A percentile compares a stretch with the other conserved stretches of the same genome.
These are phyloP conservation scores for Leccinum subrobustum DNA, from an alignment of 1,284 basidiomycete genomes.

Conservation along the genomic window DNA sequence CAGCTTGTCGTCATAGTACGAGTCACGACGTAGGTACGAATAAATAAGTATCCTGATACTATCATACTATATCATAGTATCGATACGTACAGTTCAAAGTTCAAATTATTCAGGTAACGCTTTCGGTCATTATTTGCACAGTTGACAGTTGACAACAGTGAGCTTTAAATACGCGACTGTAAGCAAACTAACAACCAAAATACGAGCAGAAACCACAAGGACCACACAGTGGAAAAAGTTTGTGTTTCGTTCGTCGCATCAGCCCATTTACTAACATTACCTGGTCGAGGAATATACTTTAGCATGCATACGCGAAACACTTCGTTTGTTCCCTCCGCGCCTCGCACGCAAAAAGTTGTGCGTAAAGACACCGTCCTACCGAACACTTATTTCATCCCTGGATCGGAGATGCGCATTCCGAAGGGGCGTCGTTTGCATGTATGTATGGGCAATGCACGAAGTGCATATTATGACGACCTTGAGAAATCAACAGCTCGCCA, in stretches of 20 bases:
- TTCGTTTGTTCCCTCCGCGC: constrained; percentile 41
- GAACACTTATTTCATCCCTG: constrained; percentile 34
- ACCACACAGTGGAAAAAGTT: constrained; percentile 25
- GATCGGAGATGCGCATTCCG: constrained; percentile 38
- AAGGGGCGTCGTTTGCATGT: constrained; percentile 39
- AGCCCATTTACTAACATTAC: not conserved
- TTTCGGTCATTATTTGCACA: constrained; percentile 38
- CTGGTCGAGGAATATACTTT: constrained; percentile 33
- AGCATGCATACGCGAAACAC: constrained; percentile 43
- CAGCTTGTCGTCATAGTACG: too few species aligned
- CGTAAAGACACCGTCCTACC: constrained; percentile 36
- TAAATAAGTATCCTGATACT: too few species aligned
- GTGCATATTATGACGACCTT: constrained; percentile 75
- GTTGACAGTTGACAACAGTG: constrained; percentile 16
- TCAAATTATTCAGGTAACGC: constrained; percentile 30
- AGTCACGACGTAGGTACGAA: too few species aligned
- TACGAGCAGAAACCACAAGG: constrained; percentile 35
- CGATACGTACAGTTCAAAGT: not conserved
- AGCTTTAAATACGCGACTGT: not conserved
- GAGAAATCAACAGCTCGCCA: constrained; percentile 53
- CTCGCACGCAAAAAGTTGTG: constrained; percentile 43
- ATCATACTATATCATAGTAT: too few species aligned
- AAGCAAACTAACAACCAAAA: not conserved
- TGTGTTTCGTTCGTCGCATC: not conserved
- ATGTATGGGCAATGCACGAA: constrained; percentile 41